A percentile compares a stretch with the other conserved stretches of the same genome.
phyloP scores from a whole-genome alignment of 2,329 filamentous ascomycete genomes.

The Botryosphaeria agaves region DNA sequence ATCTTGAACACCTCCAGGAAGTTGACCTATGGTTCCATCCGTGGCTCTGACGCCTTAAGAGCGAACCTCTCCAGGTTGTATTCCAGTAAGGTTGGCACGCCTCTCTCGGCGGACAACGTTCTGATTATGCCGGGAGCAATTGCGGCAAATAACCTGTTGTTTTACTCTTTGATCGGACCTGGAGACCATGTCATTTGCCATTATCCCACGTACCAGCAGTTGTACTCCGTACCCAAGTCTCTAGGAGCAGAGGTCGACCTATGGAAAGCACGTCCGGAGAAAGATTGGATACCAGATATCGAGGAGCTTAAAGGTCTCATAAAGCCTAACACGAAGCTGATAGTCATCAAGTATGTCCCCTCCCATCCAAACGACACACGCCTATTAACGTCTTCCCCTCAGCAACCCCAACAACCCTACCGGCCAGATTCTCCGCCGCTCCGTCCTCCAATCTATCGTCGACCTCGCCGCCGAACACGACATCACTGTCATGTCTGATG shows the following conservation, averaged over 20 bases:
- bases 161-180: conserved; percentile 53
- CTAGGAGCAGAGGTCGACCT: conserved; percentile 62
- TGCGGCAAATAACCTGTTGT: conserved; percentile 63
- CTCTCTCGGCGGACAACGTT: conserved; percentile 42
- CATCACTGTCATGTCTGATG: conserved; percentile 56
- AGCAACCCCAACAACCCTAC: conserved; percentile 76
- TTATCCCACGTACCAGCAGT: conserved; percentile 73
- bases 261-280: conserved; percentile 50
- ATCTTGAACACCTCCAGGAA: conserved; percentile 30
- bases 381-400: conserved; percentile 1
- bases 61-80: conserved; percentile 48
- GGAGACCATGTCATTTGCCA: conserved; percentile 77
- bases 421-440: conserved; percentile 48
- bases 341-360: conserved; percentile 36
- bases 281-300: conserved; percentile 50
- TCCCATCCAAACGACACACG: background rate
- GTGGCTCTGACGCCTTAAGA: conserved; percentile 46
- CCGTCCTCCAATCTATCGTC: conserved; percentile 43
- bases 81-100: conserved; percentile 32
- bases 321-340: conserved; percentile 52
- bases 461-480: conserved; percentile 42
- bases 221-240: conserved; percentile 58
- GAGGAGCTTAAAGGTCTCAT: conserved; percentile 48
- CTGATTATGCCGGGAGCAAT: conserved; percentile 70
- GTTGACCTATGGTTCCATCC: conserved; percentile 59